Conservation (phyloP, 2,329 filamentous ascomycete genomes). For the Chaetomium sp. region DNA sequence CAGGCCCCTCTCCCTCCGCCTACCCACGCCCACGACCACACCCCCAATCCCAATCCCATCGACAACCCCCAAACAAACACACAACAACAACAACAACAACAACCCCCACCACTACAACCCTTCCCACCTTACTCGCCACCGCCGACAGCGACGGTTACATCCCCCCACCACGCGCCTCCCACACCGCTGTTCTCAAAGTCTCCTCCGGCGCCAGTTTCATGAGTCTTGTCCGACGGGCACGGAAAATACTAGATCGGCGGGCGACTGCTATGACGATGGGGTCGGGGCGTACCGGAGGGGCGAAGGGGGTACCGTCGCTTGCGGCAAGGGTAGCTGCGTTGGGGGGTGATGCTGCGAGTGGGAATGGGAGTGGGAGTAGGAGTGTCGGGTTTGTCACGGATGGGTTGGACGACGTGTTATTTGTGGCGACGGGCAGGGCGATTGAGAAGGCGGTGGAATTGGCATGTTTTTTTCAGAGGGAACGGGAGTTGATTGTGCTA, state of each 20-base stretch:
- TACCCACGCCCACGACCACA: slow-evolving; percentile 12
- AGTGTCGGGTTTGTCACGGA: slow-evolving; percentile 22
- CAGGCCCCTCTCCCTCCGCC: slow-evolving; percentile 8
- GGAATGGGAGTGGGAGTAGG: slow-evolving; percentile 11
- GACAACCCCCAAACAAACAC: no score
- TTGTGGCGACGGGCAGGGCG: slow-evolving; percentile 61
- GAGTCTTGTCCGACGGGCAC: slow-evolving; percentile 58
- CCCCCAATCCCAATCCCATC: no score
- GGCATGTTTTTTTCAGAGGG: slow-evolving; percentile 58
- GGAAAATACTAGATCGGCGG: slow-evolving; percentile 53
- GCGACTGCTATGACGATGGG: slow-evolving; percentile 40
- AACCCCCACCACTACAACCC: no score
- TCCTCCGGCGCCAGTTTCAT: slow-evolving; percentile 60
- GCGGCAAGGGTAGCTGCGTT: slow-evolving; percentile 36
- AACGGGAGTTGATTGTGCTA: slow-evolving; percentile 51
- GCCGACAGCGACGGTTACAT: slow-evolving; percentile 22
- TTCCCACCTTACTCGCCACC: not conserved
- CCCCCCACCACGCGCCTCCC: slow-evolving; percentile 17
- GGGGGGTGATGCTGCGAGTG: not conserved
- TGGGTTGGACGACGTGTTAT: slow-evolving; percentile 43
- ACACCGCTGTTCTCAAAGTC: slow-evolving; percentile 52
- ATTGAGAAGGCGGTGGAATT: slow-evolving; percentile 57
- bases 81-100: no score
- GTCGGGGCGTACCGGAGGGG: not conserved
- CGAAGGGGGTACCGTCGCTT: slow-evolving; percentile 36